Percentiles rank a stretch among this genome's conserved stretches.
phyloP scores from a whole-genome alignment of 331 rosid genomes.

The Dryas integrifolia region DNA sequence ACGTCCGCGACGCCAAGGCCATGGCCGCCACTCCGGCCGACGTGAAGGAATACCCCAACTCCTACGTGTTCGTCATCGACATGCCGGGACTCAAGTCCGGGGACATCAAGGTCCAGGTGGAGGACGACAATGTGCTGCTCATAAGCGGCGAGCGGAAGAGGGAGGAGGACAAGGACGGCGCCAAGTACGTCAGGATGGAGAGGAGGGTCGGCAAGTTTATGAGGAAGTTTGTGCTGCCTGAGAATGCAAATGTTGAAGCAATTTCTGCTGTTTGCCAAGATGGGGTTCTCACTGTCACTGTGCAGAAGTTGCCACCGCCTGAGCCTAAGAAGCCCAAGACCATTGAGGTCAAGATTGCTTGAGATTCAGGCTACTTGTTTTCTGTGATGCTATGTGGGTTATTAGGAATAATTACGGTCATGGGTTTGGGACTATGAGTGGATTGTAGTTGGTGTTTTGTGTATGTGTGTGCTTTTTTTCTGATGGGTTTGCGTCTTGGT shows the following conservation, averaged over 20 bases:
- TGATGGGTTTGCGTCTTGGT: background rate
- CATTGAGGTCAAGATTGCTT: conserved; percentile 67
- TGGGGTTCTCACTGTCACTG: conserved; percentile 75
- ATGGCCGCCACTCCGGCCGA: conserved; percentile 51
- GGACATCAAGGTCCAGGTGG: conserved; percentile 46
- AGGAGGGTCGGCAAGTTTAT: conserved; percentile 71
- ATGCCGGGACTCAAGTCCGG: conserved; percentile 50
- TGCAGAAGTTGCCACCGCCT: conserved; percentile 78
- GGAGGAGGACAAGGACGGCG: conserved; percentile 74
- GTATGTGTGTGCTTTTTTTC: background rate
- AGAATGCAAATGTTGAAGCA: conserved; percentile 57
- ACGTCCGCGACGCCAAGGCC: conserved; percentile 52
- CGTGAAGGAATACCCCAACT: conserved; percentile 37
- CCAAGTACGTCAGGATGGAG: conserved; percentile 75
- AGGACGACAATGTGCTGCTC: conserved; percentile 42
- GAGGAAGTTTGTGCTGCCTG: conserved; percentile 77
- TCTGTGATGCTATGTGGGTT: background rate
- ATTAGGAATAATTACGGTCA: background rate
- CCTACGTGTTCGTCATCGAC: conserved; percentile 46
- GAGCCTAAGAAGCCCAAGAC: conserved; percentile 84
- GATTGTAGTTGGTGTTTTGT: background rate
- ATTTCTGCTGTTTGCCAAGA: conserved; percentile 70
- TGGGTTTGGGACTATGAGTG: background rate
- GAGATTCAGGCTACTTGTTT: background rate
- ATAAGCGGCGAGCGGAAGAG: conserved; percentile 66